Evolutionary conservation across 495 filamentous ascomycete genomes (phyloP).

Genomic region (Aspergillus egyptiacus): DNA sequence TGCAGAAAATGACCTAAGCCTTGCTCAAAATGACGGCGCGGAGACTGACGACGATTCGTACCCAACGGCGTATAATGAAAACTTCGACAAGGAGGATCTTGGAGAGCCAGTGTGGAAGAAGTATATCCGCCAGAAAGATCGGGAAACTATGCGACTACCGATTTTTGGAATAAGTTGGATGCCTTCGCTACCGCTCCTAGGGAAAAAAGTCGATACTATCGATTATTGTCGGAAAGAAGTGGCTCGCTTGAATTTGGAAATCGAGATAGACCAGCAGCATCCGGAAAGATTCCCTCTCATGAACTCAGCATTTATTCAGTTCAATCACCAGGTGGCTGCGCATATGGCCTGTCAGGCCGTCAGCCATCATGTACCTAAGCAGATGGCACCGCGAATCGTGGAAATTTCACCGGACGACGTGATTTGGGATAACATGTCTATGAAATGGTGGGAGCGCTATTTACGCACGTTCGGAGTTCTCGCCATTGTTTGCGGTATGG

Average conservation of each 20-base stretch:
- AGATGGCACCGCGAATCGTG: slow-evolving; percentile 88
- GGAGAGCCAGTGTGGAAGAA: slow-evolving; percentile 74
- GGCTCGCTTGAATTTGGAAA: slow-evolving; percentile 85
- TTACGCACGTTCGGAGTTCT: slow-evolving; percentile 63
- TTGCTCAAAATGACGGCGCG: slow-evolving; percentile 31
- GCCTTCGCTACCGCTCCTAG: slow-evolving; percentile 70
- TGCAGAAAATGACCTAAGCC: slow-evolving; percentile 14
- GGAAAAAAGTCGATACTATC: slow-evolving; percentile 92
- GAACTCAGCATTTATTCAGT: slow-evolving; percentile 98
- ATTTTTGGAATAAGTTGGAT: slow-evolving; percentile 77
- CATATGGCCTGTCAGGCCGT: slow-evolving; percentile 97
- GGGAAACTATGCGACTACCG: slow-evolving; percentile 79
- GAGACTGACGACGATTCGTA: slow-evolving; percentile 52
- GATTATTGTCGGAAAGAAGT: slow-evolving; percentile 85
- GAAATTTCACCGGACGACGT: slow-evolving; percentile 94
- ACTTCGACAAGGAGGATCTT: slow-evolving; percentile 55
- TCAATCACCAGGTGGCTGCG: slow-evolving; percentile 94
- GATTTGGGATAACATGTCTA: slow-evolving; percentile 96
- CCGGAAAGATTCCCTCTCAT: slow-evolving; percentile 87
- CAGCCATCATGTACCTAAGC: slow-evolving; percentile 84
- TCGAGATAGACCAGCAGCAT: slow-evolving; percentile 82
- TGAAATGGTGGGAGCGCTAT: slow-evolving; percentile 92
- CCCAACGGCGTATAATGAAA: slow-evolving; percentile 61
- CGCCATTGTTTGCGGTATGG: slow-evolving; percentile 63
- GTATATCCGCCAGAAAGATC: slow-evolving; percentile 73